Evolutionary conservation across 257 asterid genomes (phyloP).

Genomic region (Solanum chmielewskii): DNA sequence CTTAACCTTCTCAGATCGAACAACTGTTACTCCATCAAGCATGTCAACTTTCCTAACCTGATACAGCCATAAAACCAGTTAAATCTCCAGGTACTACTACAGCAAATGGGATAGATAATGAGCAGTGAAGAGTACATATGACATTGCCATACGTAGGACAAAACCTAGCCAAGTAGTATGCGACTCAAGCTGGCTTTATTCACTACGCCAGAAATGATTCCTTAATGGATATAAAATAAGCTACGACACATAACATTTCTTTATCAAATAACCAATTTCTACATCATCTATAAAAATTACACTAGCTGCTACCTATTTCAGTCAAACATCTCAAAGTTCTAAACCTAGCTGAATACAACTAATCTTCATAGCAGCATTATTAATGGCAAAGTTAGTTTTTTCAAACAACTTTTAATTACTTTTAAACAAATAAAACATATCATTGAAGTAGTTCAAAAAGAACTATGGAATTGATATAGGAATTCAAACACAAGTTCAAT

Average conservation of each 20-base stretch:
- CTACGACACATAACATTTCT: neutral
- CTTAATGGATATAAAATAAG: neutral
- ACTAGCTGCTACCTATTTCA: neutral
- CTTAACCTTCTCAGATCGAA: constrained; percentile 1
- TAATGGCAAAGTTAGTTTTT: neutral
- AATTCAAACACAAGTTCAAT: too few relatives aligned
- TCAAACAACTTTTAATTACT: neutral
- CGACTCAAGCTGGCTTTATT: neutral
- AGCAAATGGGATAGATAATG: neutral
- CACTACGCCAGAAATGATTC: too few relatives aligned
- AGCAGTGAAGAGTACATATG: neutral
- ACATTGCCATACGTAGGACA: neutral
- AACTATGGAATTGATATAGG: neutral
- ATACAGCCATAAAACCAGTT: neutral
- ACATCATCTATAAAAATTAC: neutral
- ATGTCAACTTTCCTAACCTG: constrained; percentile 1
- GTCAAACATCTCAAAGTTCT: neutral
- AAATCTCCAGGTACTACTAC: neutral
- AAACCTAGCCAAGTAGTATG: neutral
- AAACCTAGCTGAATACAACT: neutral
- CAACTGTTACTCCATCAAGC: neutral
- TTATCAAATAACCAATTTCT: neutral
- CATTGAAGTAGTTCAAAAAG: neutral
- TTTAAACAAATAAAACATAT: neutral
- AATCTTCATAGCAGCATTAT: neutral